These are phyloP conservation scores for Brasilioporus rufonigricans DNA, from an alignment of 768 basidiomycete species.

Conservation along the genomic window DNA sequence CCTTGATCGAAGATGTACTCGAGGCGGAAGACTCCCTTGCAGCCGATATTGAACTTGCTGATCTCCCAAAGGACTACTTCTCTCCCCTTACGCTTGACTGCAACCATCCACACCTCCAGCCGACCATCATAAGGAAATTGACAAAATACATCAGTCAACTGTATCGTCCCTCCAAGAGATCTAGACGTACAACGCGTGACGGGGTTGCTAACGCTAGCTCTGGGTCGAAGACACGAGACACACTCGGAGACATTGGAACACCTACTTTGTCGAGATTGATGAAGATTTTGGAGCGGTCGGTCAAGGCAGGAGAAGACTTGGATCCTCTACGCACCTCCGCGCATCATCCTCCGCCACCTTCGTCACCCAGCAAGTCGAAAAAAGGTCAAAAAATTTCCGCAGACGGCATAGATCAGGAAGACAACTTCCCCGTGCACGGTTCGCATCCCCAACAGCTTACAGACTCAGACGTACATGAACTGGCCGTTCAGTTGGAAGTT, in stretches of 20 bases:
- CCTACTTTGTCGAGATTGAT: slow-evolving; percentile 60
- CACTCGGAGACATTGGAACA: slow-evolving; percentile 68
- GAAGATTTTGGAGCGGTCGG: slow-evolving; percentile 76
- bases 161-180: slow-evolving; percentile 65
- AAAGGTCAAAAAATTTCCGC: slow-evolving; percentile 40
- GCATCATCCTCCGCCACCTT: slow-evolving; percentile 18
- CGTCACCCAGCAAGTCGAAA: slow-evolving; percentile 44
- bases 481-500: slow-evolving; percentile 53
- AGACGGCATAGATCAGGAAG: slow-evolving; percentile 6
- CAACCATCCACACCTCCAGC: slow-evolving; percentile 58
- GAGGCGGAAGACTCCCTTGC: slow-evolving; percentile 74
- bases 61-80: slow-evolving; percentile 62
- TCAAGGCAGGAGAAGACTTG: slow-evolving; percentile 71
- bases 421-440: slow-evolving; percentile 2
- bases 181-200: slow-evolving; percentile 46
- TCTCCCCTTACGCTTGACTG: slow-evolving; percentile 58
- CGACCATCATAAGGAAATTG: slow-evolving; percentile 61
- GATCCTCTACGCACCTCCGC: slow-evolving; percentile 58
- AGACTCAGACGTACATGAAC: slow-evolving; percentile 48
- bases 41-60: slow-evolving; percentile 47
- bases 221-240: slow-evolving; percentile 49
- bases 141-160: slow-evolving; percentile 67
- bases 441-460: slow-evolving; percentile 31
- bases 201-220: slow-evolving; percentile 28
- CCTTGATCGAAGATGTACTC: slow-evolving; percentile 81